Evolutionary conservation across 2,329 filamentous ascomycete genomes (phyloP).

Genomic region (Decorospora gaudefroyi): DNA sequence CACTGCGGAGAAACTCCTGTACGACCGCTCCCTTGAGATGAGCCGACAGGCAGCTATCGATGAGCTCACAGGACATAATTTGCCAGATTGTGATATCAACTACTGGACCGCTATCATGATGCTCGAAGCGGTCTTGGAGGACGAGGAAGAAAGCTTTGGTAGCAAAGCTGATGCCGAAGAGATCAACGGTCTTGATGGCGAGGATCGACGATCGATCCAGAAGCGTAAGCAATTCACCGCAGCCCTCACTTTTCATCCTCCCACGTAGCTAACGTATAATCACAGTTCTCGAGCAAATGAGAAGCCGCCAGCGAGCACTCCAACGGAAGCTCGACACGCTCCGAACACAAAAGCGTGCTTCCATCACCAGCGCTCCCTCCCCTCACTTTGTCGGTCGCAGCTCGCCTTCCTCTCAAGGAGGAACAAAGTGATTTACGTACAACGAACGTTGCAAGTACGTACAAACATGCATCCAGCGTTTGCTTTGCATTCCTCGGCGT

Average conservation of each 20-base stretch:
- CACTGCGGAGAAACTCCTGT: conserved; percentile 96
- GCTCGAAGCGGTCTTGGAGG: conserved; percentile 91
- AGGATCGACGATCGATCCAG: conserved; percentile 73
- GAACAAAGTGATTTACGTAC: conserved; percentile 11
- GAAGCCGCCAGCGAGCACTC: conserved; percentile 49
- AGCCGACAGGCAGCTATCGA: conserved; percentile 92
- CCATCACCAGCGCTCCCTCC: conserved; percentile 40
- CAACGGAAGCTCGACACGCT: conserved; percentile 54
- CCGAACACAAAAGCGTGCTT: conserved; percentile 45
- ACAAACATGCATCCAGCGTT: conserved; percentile 4
- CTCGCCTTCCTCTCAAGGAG: conserved; percentile 41
- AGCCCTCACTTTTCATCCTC: neutral
- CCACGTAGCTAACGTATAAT: conserved; percentile 26
- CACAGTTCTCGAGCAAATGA: conserved; percentile 54
- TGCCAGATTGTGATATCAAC: conserved; percentile 84
- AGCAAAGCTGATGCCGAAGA: conserved; percentile 54
- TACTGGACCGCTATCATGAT: conserved; percentile 93
- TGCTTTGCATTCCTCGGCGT: conserved; percentile 6
- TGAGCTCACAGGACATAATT: conserved; percentile 89
- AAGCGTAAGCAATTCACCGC: conserved; percentile 62
- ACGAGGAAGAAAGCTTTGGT: conserved; percentile 65
- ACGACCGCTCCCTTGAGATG: conserved; percentile 96
- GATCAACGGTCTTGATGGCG: conserved; percentile 63
- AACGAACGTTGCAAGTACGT: no score
- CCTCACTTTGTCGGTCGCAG: conserved; percentile 37